Conservation (phyloP, 495 filamentous ascomycete species). For the Stereocaulon alpinum region DNA sequence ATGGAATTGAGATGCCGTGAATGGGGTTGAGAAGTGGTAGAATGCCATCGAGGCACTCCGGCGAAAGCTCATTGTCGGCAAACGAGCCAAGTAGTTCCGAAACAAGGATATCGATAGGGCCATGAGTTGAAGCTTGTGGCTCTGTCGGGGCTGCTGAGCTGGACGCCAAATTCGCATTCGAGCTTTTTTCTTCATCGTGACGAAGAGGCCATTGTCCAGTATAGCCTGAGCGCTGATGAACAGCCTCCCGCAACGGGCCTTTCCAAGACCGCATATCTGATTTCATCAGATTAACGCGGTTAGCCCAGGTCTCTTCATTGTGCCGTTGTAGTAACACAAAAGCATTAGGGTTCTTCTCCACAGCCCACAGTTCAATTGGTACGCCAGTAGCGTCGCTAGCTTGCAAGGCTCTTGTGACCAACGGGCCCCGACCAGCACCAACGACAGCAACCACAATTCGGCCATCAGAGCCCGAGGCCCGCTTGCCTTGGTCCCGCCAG, state of each 20-base stretch:
- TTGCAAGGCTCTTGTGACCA: constrained; percentile 74
- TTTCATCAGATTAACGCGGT: constrained; percentile 72
- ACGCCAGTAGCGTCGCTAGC: constrained; percentile 70
- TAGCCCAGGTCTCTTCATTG: constrained; percentile 67
- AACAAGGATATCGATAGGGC: constrained; percentile 81
- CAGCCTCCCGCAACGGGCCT: constrained; percentile 39
- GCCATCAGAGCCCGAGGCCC: constrained; percentile 55
- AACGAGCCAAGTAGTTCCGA: constrained; percentile 92
- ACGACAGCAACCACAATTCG: constrained; percentile 84
- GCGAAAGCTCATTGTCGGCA: constrained; percentile 81
- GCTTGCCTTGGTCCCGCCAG: constrained; percentile 60
- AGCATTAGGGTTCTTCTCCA: constrained; percentile 98
- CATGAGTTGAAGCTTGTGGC: constrained; percentile 25
- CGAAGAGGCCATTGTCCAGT: constrained; percentile 20
- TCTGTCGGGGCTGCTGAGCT: not conserved
- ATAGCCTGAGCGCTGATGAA: constrained; percentile 22
- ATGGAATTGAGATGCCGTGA: constrained; percentile 86
- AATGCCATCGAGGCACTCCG: constrained; percentile 83
- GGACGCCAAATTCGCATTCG: not conserved
- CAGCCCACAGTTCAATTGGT: constrained; percentile 71
- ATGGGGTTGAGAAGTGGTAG: constrained; percentile 68
- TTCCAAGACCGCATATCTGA: constrained; percentile 97
- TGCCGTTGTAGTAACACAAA: constrained; percentile 82
- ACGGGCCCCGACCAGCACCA: constrained; percentile 81
- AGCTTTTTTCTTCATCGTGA: not conserved